Evolutionary conservation across 2,329 filamentous ascomycete genomes (phyloP).

Genomic region (Pochonia chlamydosporia): DNA sequence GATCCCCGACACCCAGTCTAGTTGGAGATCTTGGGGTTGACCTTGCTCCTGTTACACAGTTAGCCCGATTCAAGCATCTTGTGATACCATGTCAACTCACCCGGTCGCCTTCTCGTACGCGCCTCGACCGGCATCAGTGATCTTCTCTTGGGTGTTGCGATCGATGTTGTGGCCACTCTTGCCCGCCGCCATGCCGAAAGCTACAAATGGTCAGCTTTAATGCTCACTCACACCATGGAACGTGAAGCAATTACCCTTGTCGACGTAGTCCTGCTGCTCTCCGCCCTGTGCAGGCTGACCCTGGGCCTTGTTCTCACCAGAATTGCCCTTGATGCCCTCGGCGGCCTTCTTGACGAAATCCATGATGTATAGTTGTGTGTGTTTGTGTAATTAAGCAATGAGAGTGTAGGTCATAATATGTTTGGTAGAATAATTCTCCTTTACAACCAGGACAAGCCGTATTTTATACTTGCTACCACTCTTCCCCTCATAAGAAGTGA

Average conservation of each 20-base stretch:
- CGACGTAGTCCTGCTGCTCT: conserved; percentile 28
- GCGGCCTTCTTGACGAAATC: conserved; percentile 34
- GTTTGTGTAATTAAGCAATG: neutral
- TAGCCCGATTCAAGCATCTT: neutral
- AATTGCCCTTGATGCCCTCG: conserved; percentile 12
- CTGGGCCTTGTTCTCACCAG: conserved; percentile 12
- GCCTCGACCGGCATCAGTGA: conserved; percentile 28
- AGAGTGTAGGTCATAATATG: neutral
- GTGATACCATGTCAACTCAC: conserved; percentile 16
- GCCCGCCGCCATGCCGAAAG: conserved; percentile 22
- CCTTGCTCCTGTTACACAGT: conserved; percentile 17
- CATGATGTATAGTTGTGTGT: conserved; percentile 20
- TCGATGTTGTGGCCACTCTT: conserved; percentile 30
- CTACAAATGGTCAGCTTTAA: conserved; percentile 13
- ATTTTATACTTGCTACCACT: neutral
- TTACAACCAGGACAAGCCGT: too few relatives aligned
- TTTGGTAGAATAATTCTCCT: too few relatives aligned
- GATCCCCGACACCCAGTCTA: conserved; percentile 11
- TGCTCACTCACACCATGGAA: neutral
- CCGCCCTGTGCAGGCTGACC: conserved; percentile 9
- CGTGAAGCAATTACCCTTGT: conserved; percentile 27
- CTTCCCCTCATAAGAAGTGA: neutral
- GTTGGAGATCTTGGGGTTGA: conserved; percentile 29
- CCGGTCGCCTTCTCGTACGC: conserved; percentile 31
- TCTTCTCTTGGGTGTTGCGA: conserved; percentile 31